phyloP scores from a whole-genome alignment of 441 rosid species.

The Eruca vesicaria region DNA sequence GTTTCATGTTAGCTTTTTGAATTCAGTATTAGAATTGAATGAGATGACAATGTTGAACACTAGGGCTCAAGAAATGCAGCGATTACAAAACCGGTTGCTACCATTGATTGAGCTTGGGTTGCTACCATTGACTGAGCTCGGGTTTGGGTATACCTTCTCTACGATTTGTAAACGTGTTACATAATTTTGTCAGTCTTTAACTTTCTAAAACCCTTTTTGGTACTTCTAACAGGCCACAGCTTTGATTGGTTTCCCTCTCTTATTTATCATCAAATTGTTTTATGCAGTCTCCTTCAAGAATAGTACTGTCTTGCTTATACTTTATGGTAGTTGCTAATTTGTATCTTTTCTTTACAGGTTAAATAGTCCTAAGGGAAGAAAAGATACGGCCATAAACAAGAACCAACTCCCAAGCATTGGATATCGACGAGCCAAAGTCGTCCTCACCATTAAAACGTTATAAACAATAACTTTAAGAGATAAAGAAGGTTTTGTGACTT shows the following conservation, averaged over 20 bases:
- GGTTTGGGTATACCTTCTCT: conserved; percentile 39
- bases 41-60: background rate
- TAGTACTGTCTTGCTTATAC: background rate
- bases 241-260: conserved; percentile 34
- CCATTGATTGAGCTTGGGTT: conserved; percentile 47
- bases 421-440: conserved; percentile 34
- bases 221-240: conserved; percentile 35
- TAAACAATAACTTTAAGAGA: background rate
- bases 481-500: conserved; percentile 12
- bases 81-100: conserved; percentile 40
- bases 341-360: background rate
- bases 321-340: background rate
- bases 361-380: conserved; percentile 34
- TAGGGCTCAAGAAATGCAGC: conserved; percentile 43
- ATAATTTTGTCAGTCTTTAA: background rate
- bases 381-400: conserved; percentile 17
- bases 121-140: conserved; percentile 45
- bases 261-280: conserved; percentile 35
- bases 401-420: background rate
- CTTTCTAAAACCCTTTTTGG: background rate
- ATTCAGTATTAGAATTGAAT: background rate
- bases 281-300: background rate
- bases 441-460: conserved; percentile 8
- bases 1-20: background rate
- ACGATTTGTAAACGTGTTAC: background rate